Conservation (phyloP, 768 basidiomycete genomes). For the Mycena amicta region DNA sequence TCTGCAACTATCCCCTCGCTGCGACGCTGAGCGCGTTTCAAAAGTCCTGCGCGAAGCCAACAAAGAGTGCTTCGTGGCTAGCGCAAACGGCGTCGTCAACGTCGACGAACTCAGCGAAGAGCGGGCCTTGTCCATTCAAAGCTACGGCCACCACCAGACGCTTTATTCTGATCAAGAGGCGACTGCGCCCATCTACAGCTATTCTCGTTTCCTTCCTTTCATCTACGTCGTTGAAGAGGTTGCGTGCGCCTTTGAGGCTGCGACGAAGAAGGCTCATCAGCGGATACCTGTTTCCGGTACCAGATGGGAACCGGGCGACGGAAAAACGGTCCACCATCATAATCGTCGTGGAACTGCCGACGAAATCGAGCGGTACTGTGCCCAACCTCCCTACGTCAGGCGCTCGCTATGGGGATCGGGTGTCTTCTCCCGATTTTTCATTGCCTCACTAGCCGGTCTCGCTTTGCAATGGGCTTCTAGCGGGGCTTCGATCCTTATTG, state of each 20-base stretch:
- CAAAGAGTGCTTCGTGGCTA: constrained; percentile 25
- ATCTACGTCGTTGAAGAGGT: constrained; percentile 21
- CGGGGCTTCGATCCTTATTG: constrained; percentile 29
- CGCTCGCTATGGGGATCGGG: constrained; percentile 25
- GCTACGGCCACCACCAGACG: constrained; percentile 4
- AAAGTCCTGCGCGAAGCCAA: constrained; percentile 34
- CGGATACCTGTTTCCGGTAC: constrained; percentile 14
- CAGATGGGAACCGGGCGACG: constrained; percentile 8
- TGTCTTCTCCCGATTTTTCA: constrained; percentile 26
- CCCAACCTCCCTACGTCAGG: constrained; percentile 2
- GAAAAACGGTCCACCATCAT: constrained; percentile 7
- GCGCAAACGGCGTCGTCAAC: constrained; percentile 2
- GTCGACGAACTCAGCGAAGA: not conserved
- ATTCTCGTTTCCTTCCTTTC: constrained; percentile 24
- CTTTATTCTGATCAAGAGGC: constrained; percentile 20
- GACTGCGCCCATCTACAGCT: constrained; percentile 27
- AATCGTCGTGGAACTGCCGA: constrained; percentile 23
- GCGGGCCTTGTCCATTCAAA: constrained; percentile 5
- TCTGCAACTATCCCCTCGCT: constrained; percentile 43
- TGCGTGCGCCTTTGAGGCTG: constrained; percentile 7
- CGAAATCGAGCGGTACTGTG: constrained; percentile 27
- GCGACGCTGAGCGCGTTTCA: constrained; percentile 34
- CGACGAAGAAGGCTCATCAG: constrained; percentile 10
- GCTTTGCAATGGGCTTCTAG: constrained; percentile 37
- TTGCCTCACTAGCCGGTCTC: constrained; percentile 33